phyloP scores from a whole-genome alignment of 768 basidiomycete genomes.

The Lentinula sp. region DNA sequence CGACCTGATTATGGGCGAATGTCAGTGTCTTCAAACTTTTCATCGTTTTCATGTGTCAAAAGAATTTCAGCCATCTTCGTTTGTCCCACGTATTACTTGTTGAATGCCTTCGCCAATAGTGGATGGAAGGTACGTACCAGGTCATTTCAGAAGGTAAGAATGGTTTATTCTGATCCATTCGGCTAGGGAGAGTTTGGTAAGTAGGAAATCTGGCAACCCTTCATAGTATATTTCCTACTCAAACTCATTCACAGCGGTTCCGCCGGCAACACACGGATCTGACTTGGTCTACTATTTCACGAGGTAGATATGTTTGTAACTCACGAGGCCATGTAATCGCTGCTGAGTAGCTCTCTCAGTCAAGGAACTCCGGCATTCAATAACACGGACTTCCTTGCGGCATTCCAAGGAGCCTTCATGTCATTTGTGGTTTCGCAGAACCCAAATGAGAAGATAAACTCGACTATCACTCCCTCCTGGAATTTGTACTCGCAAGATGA shows the following conservation, averaged over 20 bases:
- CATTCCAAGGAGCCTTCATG: conserved; percentile 17
- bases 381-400: conserved; percentile 16
- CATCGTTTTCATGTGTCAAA: neutral
- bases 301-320: neutral
- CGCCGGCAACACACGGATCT: conserved; percentile 14
- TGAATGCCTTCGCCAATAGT: conserved; percentile 20
- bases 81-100: conserved; percentile 27
- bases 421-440: conserved; percentile 14
- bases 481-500: neutral
- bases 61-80: conserved; percentile 23
- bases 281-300: conserved; percentile 14
- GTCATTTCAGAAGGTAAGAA: neutral
- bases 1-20: conserved; percentile 19
- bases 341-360: too few species aligned
- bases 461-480: conserved; percentile 16
- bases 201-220: neutral
- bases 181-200: conserved; percentile 18
- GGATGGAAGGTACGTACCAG: conserved; percentile 23
- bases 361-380: conserved; percentile 6
- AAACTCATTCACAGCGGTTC: conserved; percentile 2
- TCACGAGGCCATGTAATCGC: neutral
- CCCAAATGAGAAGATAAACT: conserved; percentile 12
- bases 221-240: neutral
- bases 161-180: neutral
- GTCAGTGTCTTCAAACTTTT: conserved; percentile 9